Conservation (phyloP, 805 yeast species). For the Candida arabinofermentans region DNA sequence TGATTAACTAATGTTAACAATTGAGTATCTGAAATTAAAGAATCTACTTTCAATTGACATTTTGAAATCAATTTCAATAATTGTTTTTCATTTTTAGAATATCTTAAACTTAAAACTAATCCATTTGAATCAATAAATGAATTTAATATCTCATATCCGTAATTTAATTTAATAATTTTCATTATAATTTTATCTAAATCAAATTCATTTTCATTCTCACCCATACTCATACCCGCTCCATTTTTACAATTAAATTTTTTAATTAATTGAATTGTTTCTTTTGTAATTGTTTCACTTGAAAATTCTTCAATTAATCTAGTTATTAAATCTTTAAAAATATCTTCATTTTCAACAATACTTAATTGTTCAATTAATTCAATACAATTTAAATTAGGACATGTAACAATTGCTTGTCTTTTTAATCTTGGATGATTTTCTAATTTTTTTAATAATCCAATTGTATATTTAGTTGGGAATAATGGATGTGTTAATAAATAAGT, state of each 20-base stretch:
- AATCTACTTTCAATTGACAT: slow-evolving; percentile 35
- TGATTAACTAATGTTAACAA: slow-evolving; percentile 45
- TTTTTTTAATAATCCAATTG: slow-evolving; percentile 50
- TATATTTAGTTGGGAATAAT: slow-evolving; percentile 60
- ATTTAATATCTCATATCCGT: slow-evolving; percentile 59
- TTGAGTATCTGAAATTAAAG: slow-evolving; percentile 38
- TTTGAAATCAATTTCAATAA: slow-evolving; percentile 42
- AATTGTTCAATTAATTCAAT: slow-evolving; percentile 62
- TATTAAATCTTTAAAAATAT: slow-evolving; percentile 64
- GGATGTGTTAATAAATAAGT: slow-evolving; percentile 85
- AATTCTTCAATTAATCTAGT: slow-evolving; percentile 64
- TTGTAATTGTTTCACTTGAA: slow-evolving; percentile 54
- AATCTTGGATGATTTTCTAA: slow-evolving; percentile 54
- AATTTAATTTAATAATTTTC: slow-evolving; percentile 41
- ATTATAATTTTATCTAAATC: slow-evolving; percentile 42
- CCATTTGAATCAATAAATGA: slow-evolving; percentile 73
- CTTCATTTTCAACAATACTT: slow-evolving; percentile 51
- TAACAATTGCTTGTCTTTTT: slow-evolving; percentile 75
- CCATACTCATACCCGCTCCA: slow-evolving; percentile 2
- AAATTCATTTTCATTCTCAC: slow-evolving; percentile 18
- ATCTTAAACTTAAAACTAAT: slow-evolving; percentile 55
- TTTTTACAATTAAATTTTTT: no score
- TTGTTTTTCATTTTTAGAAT: slow-evolving; percentile 44
- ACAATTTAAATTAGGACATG: slow-evolving; percentile 67
- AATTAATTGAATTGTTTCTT: slow-evolving; percentile 37